Base-by-base conservation (phyloP, 2,329 filamentous ascomycete species). In the Exophiala bonariae region DNA sequence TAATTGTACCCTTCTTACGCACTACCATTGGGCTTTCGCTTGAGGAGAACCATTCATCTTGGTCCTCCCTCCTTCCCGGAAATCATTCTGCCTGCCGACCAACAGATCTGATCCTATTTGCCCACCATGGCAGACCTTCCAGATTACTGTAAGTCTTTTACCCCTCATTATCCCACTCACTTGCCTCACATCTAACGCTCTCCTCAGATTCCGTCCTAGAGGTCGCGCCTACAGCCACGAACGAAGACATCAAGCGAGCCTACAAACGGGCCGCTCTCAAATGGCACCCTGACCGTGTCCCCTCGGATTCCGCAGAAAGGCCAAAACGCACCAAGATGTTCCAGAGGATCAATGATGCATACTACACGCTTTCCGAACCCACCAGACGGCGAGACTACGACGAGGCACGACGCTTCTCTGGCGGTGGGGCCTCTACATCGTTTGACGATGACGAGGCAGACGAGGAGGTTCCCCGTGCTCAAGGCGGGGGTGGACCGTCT, bases 191-290 rank as follows among this genome's bases (percentile, higher is more conserved):
- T 6, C 23, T 26, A 6, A 26, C 23, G 6, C 6, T 11, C 5
- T n/a, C 13, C 32, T 17, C 20, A 57, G 54, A 59, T 30, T 40
- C 56, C 19, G 79, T 87, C 55, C 83, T 96, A 40, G 86, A 86
- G 55, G 69, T 96, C 51, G 66, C 83, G 41, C 79, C 88, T 28
- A 85, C 79, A 58, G 90, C 92, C 26, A 86, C 83, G 0, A 81
- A 84, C 49, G 83, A 90, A 62, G 87, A 97, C 66, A 85, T 99
- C 64, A 87, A 92, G 60, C 87, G 89, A 76, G 93, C 91, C 41
- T 99, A 97, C 77, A 99, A 99, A 68, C 86, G 86, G 64, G 87
- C 88, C 61, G 92, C 92, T 4, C 76, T 97, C 36, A 95, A 93
- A 70, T 90, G 88, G 55, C 92, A 97, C 67, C 92, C 92, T 2